Conservation (phyloP, 106 monocot species). For the Allium cepa region DNA sequence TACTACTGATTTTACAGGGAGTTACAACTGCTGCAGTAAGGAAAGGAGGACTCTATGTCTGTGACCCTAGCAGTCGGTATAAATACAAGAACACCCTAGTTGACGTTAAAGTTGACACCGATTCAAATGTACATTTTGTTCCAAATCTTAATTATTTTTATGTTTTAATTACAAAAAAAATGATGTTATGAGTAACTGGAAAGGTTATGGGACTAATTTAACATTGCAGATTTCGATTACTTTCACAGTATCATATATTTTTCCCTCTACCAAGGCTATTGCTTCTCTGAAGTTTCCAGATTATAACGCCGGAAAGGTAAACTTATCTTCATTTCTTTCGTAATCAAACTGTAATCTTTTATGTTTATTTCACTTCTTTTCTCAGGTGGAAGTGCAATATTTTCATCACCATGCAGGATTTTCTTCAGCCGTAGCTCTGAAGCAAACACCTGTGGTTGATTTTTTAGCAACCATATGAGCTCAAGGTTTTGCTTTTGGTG, state of each 20-base stretch:
- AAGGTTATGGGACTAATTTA: background rate
- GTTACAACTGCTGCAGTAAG: conserved; percentile 79
- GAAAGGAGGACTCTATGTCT: conserved; percentile 83
- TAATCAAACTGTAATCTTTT: background rate
- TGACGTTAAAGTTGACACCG: conserved; percentile 81
- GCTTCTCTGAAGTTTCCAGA: conserved; percentile 71
- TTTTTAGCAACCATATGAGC: conserved; percentile 69
- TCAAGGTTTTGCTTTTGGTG: conserved; percentile 75
- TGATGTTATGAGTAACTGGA: too few relatives aligned
- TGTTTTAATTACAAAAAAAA: background rate
- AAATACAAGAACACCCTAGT: conserved; percentile 77
- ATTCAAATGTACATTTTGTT: conserved; percentile 58
- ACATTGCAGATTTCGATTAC: conserved; percentile 57
- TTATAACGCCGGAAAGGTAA: conserved; percentile 85
- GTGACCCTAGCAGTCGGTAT: conserved; percentile 64
- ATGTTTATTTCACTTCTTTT: background rate
- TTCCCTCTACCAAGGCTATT: conserved; percentile 71
- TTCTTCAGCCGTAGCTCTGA: conserved; percentile 53
- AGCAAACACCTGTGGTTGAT: conserved; percentile 64
- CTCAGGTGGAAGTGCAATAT: conserved; percentile 84
- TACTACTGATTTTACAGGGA: conserved; percentile 41
- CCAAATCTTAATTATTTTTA: background rate
- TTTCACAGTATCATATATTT: conserved; percentile 45
- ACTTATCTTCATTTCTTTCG: background rate
- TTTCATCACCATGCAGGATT: conserved; percentile 88